Percentiles rank a stretch among this genome's conserved stretches.
These are phyloP conservation scores for Naegleria fowleri DNA, from an alignment of 208 protist species.

Conservation along the genomic window DNA sequence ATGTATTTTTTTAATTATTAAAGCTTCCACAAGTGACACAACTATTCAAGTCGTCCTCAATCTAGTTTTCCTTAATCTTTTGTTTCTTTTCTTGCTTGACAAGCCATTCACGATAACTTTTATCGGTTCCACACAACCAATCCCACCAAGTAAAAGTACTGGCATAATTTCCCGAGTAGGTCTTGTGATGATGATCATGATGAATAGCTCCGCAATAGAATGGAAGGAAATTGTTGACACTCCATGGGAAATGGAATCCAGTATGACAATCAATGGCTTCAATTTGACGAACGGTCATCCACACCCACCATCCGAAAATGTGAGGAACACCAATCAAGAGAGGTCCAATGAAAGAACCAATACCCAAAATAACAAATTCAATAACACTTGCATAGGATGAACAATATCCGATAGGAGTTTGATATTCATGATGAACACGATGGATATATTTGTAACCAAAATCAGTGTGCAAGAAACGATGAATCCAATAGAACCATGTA, in stretches of 20 bases:
- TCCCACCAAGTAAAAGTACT: slow-evolving; percentile 45
- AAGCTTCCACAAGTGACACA: no score
- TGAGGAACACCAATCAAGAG: slow-evolving; percentile 34
- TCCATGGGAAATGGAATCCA: slow-evolving; percentile 44
- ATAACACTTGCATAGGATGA: slow-evolving; percentile 40
- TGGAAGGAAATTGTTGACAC: slow-evolving; percentile 36
- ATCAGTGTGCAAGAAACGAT: slow-evolving; percentile 37
- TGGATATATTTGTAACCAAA: slow-evolving; percentile 41
- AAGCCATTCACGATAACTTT: slow-evolving; percentile 29
- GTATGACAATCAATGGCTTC: slow-evolving; percentile 41
- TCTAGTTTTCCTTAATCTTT: no score
- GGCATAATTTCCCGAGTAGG: slow-evolving; percentile 41
- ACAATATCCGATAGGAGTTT: slow-evolving; percentile 35
- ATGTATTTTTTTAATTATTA: no score
- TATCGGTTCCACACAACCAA: slow-evolving; percentile 36
- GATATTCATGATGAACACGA: slow-evolving; percentile 39
- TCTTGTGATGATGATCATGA: slow-evolving; percentile 39
- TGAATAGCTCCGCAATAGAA: slow-evolving; percentile 39
- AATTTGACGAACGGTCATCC: slow-evolving; percentile 36
- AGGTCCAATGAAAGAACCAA: slow-evolving; percentile 36
- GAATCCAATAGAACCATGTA: slow-evolving; percentile 38
- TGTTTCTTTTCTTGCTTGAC: background rate
- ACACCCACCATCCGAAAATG: slow-evolving; percentile 40
- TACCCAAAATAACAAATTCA: slow-evolving; percentile 35
- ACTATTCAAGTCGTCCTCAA: no score